phyloP scores from a whole-genome alignment of 371 early-diverging fungal genomes.

The Mucor sp. region DNA sequence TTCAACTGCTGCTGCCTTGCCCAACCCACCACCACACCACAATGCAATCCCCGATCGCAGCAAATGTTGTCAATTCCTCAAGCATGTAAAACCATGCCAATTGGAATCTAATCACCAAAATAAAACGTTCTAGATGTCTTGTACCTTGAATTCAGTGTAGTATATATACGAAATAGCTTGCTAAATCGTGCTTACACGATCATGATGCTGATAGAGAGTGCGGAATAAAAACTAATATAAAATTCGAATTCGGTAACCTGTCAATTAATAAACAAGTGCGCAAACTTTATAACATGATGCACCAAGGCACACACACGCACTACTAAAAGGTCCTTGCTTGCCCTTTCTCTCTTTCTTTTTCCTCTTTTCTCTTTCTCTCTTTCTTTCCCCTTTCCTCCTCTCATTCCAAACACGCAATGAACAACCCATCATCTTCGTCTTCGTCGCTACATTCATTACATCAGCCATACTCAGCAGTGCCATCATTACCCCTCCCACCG shows the following conservation, averaged over 20 bases:
- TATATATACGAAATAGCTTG: background rate
- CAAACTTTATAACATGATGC: background rate
- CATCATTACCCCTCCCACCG: constrained; percentile 8
- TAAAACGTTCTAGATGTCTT: background rate
- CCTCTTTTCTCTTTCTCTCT: background rate
- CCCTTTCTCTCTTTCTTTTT: constrained; percentile 2
- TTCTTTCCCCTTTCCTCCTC: background rate
- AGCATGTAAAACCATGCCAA: background rate
- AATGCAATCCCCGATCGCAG: background rate
- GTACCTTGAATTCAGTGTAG: background rate
- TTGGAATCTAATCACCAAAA: background rate
- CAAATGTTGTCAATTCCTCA: background rate
- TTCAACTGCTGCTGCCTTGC: background rate
- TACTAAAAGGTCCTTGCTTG: background rate
- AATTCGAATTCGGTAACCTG: constrained; percentile 22
- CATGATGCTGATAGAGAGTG: background rate
- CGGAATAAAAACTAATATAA: constrained; percentile 7
- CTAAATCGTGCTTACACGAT: background rate
- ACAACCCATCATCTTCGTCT: background rate
- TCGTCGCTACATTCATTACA: background rate
- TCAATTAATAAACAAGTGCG: constrained; percentile 17
- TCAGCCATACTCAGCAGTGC: background rate
- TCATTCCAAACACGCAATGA: background rate
- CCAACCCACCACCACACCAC: background rate
- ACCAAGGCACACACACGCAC: background rate